phyloP scores from a whole-genome alignment of 2,329 filamentous ascomycete species.

The Microsporum canis region DNA sequence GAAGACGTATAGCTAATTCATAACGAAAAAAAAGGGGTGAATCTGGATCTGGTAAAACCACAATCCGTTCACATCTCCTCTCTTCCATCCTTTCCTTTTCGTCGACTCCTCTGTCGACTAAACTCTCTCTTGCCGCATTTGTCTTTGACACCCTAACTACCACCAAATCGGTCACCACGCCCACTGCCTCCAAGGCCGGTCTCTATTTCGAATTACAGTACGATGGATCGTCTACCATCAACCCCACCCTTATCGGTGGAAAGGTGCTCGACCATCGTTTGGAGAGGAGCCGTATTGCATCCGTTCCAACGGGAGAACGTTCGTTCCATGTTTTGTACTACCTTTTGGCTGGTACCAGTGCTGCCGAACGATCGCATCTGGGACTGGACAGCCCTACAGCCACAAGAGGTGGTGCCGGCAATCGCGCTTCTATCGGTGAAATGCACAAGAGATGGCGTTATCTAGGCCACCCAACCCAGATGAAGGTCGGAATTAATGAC shows the following conservation, averaged over 20 bases:
- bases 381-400: conserved; percentile 45
- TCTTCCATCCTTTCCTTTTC: conserved; percentile 79
- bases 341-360: conserved; percentile 79
- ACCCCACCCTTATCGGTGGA: conserved; percentile 80
- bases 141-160: conserved; percentile 94
- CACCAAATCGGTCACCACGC: conserved; percentile 91
- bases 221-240: conserved; percentile 73
- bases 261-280: conserved; percentile 90
- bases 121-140: conserved; percentile 85
- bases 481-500: conserved; percentile 96
- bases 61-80: conserved; percentile 76
- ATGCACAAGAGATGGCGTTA: conserved; percentile 87
- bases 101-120: conserved; percentile 83
- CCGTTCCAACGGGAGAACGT: conserved; percentile 87
- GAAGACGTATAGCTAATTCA: not conserved
- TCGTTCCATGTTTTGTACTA: conserved; percentile 97
- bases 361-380: conserved; percentile 79
- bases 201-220: conserved; percentile 96
- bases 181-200: conserved; percentile 88
- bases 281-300: conserved; percentile 79
- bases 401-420: conserved; percentile 34
- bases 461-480: conserved; percentile 86
- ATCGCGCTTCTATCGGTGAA: conserved; percentile 42
- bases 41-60: conserved; percentile 93
- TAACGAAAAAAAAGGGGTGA: conserved; percentile 55